These are phyloP conservation scores for Penicillium brasilianum DNA, from an alignment of 2,329 filamentous ascomycete genomes.

Conservation along the genomic window DNA sequence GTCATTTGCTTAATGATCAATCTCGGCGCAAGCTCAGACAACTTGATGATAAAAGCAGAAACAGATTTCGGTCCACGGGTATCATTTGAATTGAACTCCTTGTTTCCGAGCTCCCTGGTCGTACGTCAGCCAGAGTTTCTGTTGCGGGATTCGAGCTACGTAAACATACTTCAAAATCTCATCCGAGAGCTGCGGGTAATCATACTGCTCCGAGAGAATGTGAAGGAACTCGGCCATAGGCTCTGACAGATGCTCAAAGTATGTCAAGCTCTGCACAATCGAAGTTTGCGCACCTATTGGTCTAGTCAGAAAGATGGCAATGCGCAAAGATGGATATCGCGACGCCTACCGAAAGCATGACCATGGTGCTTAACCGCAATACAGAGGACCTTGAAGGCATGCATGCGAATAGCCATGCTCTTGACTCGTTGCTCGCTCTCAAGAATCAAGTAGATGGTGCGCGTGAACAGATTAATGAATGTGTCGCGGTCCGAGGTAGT, in stretches of 20 bases:
- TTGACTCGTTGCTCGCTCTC: conserved; percentile 95
- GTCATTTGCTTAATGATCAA: conserved; percentile 98
- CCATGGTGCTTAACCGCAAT: conserved; percentile 97
- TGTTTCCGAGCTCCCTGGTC: conserved; percentile 83
- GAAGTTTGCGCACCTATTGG: conserved; percentile 86
- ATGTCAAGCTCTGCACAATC: conserved; percentile 95
- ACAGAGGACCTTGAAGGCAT: conserved; percentile 95
- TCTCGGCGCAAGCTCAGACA: conserved; percentile 89
- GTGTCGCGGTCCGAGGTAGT: conserved; percentile 97
- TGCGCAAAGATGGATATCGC: not conserved
- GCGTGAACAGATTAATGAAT: conserved; percentile 87
- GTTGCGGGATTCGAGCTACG: not conserved
- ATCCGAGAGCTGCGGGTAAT: conserved; percentile 92
- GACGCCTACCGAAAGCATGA: conserved; percentile 79
- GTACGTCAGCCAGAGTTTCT: conserved; percentile 27
- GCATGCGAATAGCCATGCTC: conserved; percentile 87
- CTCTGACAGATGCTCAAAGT: conserved; percentile 98
- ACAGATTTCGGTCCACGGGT: conserved; percentile 95
- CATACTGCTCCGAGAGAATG: conserved; percentile 94
- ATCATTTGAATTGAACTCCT: conserved; percentile 97
- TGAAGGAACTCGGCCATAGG: conserved; percentile 98
- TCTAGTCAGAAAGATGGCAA: conserved; percentile 27
- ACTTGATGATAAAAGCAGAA: conserved; percentile 87
- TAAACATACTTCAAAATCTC: conserved; percentile 71
- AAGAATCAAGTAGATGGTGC: conserved; percentile 89